Conservation (phyloP, 2,329 filamentous ascomycete species). For the Fusarium tricinctum region DNA sequence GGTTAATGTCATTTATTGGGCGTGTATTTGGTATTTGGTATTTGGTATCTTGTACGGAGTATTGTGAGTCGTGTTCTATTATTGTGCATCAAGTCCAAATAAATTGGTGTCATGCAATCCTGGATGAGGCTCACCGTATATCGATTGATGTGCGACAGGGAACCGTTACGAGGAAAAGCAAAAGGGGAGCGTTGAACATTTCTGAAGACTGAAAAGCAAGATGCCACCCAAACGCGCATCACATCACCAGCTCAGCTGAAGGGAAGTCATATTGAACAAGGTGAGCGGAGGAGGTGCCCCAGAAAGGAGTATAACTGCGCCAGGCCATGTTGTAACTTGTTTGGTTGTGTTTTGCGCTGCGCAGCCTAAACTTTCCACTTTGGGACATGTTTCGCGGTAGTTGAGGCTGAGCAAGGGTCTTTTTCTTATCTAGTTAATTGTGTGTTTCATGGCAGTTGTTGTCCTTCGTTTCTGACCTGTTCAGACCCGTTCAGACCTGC, state of each 20-base stretch:
- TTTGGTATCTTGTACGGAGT: too few species aligned
- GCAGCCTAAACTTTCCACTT: background rate
- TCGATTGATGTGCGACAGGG: background rate
- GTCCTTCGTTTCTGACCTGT: background rate
- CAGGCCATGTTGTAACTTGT: background rate
- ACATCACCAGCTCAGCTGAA: background rate
- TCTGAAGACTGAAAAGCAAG: background rate
- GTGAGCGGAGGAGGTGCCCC: background rate
- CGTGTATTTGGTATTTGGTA: background rate
- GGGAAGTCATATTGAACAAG: background rate
- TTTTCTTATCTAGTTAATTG: conserved; percentile 11
- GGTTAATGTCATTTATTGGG: conserved; percentile 2
- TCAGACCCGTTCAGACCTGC: too few species aligned
- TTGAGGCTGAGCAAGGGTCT: conserved; percentile 4
- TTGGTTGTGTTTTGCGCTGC: background rate
- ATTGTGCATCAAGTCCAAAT: background rate
- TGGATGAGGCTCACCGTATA: background rate
- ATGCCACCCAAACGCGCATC: background rate
- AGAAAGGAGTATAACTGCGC: background rate
- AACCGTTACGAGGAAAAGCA: background rate
- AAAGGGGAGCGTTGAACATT: background rate
- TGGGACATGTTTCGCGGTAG: conserved; percentile 4
- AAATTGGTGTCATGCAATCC: conserved; percentile 24
- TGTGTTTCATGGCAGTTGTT: conserved; percentile 17
- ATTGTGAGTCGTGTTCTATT: background rate